Evolutionary conservation across 371 early-diverging fungal species (phyloP).

Genomic region (Saksenaea oblongispora): DNA sequence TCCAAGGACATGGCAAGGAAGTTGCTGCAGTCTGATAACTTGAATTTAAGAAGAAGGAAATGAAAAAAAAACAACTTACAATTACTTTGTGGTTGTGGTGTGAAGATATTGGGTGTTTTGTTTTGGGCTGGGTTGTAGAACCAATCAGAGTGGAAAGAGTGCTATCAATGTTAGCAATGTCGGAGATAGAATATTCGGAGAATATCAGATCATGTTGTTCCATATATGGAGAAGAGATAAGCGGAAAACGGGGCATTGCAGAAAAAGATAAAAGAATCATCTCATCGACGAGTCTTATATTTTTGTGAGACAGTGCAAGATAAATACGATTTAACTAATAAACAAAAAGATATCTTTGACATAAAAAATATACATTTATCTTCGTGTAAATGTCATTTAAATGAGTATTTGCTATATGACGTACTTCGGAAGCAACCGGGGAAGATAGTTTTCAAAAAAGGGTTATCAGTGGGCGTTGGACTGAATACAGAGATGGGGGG

Average conservation of each 20-base stretch:
- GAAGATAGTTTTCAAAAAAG: not conserved
- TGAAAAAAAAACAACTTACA: constrained; percentile 8
- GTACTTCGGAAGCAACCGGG: constrained; percentile 4
- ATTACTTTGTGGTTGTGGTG: not conserved
- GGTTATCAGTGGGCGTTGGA: constrained; percentile 5
- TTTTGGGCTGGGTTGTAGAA: not conserved
- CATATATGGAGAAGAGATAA: constrained; percentile 1
- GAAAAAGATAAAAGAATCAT: too few species aligned
- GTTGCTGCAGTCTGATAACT: constrained; percentile 40
- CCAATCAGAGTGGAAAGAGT: not conserved
- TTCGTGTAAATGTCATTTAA: not conserved
- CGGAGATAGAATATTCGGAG: not conserved
- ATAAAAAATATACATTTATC: not conserved
- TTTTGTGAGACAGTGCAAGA: not conserved
- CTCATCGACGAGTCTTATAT: too few species aligned
- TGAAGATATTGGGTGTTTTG: too few species aligned
- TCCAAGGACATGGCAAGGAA: constrained; percentile 46
- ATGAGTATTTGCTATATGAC: not conserved
- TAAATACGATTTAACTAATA: not conserved
- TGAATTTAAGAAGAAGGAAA: constrained; percentile 15
- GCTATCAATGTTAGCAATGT: not conserved
- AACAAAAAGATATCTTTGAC: not conserved
- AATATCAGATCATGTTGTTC: not conserved
- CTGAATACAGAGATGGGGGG: not conserved
- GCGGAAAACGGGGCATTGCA: not conserved